A percentile compares a stretch with the other conserved stretches of the same genome.
phyloP scores from a whole-genome alignment of 2,329 filamentous ascomycete genomes.

The Waltergamsia citrina region DNA sequence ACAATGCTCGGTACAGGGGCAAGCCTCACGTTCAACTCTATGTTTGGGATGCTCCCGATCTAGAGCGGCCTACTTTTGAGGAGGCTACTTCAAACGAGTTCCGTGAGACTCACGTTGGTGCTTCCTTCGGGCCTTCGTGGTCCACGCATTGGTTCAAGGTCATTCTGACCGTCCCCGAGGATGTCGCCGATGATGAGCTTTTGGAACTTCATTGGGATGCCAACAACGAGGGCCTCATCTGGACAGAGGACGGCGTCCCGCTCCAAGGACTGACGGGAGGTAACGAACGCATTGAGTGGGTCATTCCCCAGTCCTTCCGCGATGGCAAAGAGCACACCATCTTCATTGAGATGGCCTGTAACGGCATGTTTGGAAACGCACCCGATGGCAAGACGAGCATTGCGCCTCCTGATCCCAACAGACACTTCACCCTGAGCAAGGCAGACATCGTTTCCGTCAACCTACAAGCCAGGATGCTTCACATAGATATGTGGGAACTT shows the following conservation, averaged over 20 bases:
- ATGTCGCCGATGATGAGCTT: conserved; percentile 65
- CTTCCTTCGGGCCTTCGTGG: conserved; percentile 88
- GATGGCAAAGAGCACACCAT: conserved; percentile 82
- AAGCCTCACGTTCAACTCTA: conserved; percentile 72
- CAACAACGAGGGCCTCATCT: conserved; percentile 89
- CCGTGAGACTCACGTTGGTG: conserved; percentile 62
- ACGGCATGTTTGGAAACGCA: conserved; percentile 95
- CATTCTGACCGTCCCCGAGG: conserved; percentile 63
- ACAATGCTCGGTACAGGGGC: conserved; percentile 43
- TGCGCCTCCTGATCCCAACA: conserved; percentile 80
- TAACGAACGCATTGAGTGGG: conserved; percentile 84
- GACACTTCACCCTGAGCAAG: conserved; percentile 63
- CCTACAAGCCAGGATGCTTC: conserved; percentile 70
- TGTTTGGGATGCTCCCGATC: conserved; percentile 75
- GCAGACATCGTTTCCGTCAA: conserved; percentile 89
- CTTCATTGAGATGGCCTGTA: conserved; percentile 98
- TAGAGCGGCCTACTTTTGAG: conserved; percentile 74
- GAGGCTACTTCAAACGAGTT: conserved; percentile 73
- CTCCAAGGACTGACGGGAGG: conserved; percentile 87
- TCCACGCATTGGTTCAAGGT: conserved; percentile 96
- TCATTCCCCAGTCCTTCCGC: conserved; percentile 70
- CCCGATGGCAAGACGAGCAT: conserved; percentile 69
- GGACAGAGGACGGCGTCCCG: conserved; percentile 81
- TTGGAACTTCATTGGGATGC: conserved; percentile 97
- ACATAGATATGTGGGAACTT: conserved; percentile 94